These are phyloP conservation scores for Phytophthora ohioensis DNA, from an alignment of 352 stramenopile genomes.

Conservation along the genomic window DNA sequence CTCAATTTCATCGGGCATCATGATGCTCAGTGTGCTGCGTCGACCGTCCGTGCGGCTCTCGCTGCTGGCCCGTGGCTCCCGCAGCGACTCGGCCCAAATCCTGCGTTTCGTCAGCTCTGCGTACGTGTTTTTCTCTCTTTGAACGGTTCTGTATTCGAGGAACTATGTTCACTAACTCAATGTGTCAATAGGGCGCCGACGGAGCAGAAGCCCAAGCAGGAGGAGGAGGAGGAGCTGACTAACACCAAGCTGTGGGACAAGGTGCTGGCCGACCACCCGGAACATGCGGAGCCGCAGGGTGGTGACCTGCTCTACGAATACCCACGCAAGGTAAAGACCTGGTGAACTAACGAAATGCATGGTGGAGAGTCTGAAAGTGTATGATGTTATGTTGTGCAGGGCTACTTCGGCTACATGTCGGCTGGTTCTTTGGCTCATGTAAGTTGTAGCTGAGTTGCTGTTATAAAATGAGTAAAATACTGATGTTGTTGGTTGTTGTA, in stretches of 20 bases:
- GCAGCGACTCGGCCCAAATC: constrained; percentile 11
- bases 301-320: constrained; percentile 88
- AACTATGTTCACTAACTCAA: constrained; percentile 1
- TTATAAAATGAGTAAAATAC: not conserved
- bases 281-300: constrained; percentile 56
- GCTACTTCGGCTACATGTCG: constrained; percentile 85
- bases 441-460: constrained; percentile 10
- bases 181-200: constrained; percentile 29
- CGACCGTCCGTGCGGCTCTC: constrained; percentile 36
- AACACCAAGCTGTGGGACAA: constrained; percentile 82
- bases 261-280: constrained; percentile 64
- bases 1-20: constrained; percentile 16
- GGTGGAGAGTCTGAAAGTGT: too few relatives aligned
- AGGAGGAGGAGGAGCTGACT: constrained; percentile 57
- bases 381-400: constrained; percentile 37
- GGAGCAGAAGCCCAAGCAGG: constrained; percentile 34
- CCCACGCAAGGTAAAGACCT: constrained; percentile 67
- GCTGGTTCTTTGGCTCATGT: constrained; percentile 83
- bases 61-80: constrained; percentile 10
- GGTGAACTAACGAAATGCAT: not conserved
- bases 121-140: constrained; percentile 27
- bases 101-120: constrained; percentile 51
- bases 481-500: constrained; percentile 9
- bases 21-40: constrained; percentile 41
- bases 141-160: not conserved